Evolutionary conservation across 106 monocot genomes (phyloP), one percentile per base, ranked within the genome.

Genomic region (Phalaenopsis equestris): DNA sequence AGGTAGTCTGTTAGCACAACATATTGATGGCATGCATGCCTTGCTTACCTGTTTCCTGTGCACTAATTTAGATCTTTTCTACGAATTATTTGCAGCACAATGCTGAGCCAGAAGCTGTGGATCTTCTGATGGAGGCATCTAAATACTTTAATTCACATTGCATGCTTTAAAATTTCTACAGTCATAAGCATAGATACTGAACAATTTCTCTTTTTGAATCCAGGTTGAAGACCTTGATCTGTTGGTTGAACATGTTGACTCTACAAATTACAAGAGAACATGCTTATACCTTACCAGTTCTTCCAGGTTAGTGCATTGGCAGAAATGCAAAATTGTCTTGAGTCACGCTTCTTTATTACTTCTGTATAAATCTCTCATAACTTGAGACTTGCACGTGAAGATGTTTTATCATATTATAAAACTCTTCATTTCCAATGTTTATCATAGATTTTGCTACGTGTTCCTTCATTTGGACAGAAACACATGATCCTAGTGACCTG

Each of bases 201-300:
- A 4, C 15, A 21, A 41, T 73, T 41, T 18, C 23, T 73, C 11
- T 41, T 74, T 65, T 7, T 18, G 23, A 9, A 41, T 87, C 36
- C 77, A 96, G 96, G 98, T 99, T 84, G 98, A 99, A 91, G 93
- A 99, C 82, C 90, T 99, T 83, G 98, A 99, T 90, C 79, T 99
- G 42, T 83, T 95, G 67, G 86, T 95, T 81, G 92, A 95, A 80
- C 88, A 93, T 85, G 91, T 95, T 80, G 98, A 99, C 80, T 73
- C 82, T 42, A 87, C 98, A 74, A 99, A 95, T 77, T 99, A 93
- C 76, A 93, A 95, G 85, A 95, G 98, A 84, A 80, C 98, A 24
- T 99, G 98, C 87, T 85, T 87, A 64, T 95, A 99, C 84, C 94
- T 99, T 78, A 91, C 88, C 39, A 99, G 98, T 83, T 92, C 94